Evolutionary conservation across 192 early-diverging fungal species (phyloP).

Genomic region (Mortierella claussenii): DNA sequence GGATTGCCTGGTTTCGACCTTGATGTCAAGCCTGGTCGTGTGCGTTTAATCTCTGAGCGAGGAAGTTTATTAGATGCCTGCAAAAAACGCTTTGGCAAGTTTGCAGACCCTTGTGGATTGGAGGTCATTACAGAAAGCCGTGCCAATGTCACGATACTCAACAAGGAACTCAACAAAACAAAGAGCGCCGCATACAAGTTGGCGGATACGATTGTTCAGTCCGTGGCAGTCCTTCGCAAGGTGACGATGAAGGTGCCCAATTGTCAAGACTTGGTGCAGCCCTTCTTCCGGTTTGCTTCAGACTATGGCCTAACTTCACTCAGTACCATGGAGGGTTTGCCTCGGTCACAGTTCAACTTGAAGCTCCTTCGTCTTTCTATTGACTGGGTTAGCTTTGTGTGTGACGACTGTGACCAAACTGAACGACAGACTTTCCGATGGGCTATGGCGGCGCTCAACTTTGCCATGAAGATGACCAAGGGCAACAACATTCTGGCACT

Average conservation of each 20-base stretch:
- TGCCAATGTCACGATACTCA: constrained; percentile 67
- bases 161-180: constrained; percentile 66
- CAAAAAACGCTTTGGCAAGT: constrained; percentile 62
- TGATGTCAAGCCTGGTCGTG: constrained; percentile 64
- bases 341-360: constrained; percentile 69
- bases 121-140: constrained; percentile 62
- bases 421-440: constrained; percentile 86
- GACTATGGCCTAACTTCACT: constrained; percentile 72
- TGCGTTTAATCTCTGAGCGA: constrained; percentile 65
- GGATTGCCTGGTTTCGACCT: constrained; percentile 57
- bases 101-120: constrained; percentile 57
- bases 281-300: constrained; percentile 76
- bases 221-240: constrained; percentile 65
- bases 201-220: constrained; percentile 63
- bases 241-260: constrained; percentile 53
- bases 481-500: constrained; percentile 78
- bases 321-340: constrained; percentile 50
- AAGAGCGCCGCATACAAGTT: constrained; percentile 67
- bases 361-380: constrained; percentile 78
- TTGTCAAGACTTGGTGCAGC: constrained; percentile 73
- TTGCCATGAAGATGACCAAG: constrained; percentile 80
- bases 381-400: constrained; percentile 91
- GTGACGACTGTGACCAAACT: constrained; percentile 81
- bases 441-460: constrained; percentile 87
- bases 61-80: constrained; percentile 53